Evolutionary conservation across 1,139 yeast species (phyloP), one percentile per base, ranked within the genome.

Genomic region (Hyphopichia fennica): DNA sequence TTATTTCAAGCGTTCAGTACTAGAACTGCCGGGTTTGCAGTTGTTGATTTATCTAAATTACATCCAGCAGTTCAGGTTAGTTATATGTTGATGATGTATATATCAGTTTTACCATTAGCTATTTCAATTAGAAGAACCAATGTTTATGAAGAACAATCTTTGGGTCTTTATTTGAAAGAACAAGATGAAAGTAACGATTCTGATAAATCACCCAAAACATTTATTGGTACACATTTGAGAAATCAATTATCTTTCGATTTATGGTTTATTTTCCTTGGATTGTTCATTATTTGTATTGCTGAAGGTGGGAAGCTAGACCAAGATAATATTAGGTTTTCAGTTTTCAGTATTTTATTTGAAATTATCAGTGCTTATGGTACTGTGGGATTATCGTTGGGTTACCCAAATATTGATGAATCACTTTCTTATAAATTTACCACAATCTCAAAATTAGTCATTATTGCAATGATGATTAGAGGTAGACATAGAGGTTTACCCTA

Each of bases 401-500:
- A 81, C 51, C 87, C 95, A 0, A 69, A 67, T 37, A 69, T 78
- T 7, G 69, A 78, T 48, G 73, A 89, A 4, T 87, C 97, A 2
- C 78, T 93, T 39, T 75, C 86, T 14, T 90, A 81, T 0, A 78
- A 85, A 57, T 88, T 93, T 55, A 76, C 79, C 23, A 76, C 78
- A 0, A 56, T 93, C 10, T 86, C 96, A 2, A 95, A 95, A 57
- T 71, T 93, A 39, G 88, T 91, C 2, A 82, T 93, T 36, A 83
- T 89, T 48, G 95, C 91, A 5, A 81, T 90, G 84, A 82, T 93
- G 84, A 78, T 93, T 40, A 81, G 99, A 68, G 98, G 99, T 10
- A 78, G 97, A 45, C 98, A 91, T 58, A 87, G 99, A 76, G 99
- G 99, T 33, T 72, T 93, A 46, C 99, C 99, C 1, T 90, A 93